Evolutionary conservation across 2,329 filamentous ascomycete species (phyloP).

Genomic region (Apiospora rasikravindrae): DNA sequence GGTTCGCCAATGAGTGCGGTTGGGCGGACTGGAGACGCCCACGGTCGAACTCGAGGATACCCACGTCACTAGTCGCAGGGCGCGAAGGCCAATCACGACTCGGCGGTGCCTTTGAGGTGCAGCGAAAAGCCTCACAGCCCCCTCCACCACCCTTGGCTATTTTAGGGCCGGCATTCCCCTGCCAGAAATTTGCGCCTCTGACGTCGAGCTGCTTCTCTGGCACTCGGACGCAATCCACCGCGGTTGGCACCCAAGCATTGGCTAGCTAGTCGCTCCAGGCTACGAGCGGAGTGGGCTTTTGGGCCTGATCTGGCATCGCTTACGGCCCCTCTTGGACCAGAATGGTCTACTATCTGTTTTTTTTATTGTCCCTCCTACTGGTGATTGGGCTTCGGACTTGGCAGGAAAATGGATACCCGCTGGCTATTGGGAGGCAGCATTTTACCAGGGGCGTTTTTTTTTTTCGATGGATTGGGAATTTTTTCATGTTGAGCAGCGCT

Average conservation of each 20-base stretch:
- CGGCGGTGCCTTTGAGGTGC: background rate
- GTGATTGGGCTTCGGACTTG: slow-evolving; percentile 12
- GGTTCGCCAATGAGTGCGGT: background rate
- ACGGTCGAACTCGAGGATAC: slow-evolving; percentile 2
- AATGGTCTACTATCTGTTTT: background rate
- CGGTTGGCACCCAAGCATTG: background rate
- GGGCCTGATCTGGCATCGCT: slow-evolving; percentile 15
- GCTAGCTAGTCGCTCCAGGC: background rate
- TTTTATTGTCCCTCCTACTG: background rate
- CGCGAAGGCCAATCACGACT: background rate
- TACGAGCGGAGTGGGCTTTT: background rate
- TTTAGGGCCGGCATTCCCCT: slow-evolving; percentile 16
- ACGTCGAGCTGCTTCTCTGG: slow-evolving; percentile 9
- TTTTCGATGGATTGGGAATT: background rate
- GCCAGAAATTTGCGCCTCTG: slow-evolving; percentile 12
- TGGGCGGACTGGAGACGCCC: background rate
- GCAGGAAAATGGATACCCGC: slow-evolving; percentile 6
- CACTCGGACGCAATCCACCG: background rate
- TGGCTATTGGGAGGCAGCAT: slow-evolving; percentile 11
- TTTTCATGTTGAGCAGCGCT: slow-evolving; percentile 8
- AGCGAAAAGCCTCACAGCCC: slow-evolving; percentile 10
- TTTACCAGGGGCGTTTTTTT: background rate
- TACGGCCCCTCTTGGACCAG: background rate
- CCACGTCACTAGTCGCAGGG: background rate
- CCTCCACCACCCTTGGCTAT: slow-evolving; percentile 9